phyloP scores from a whole-genome alignment of 208 protist genomes.

The Trypanosoma platydactyli region DNA sequence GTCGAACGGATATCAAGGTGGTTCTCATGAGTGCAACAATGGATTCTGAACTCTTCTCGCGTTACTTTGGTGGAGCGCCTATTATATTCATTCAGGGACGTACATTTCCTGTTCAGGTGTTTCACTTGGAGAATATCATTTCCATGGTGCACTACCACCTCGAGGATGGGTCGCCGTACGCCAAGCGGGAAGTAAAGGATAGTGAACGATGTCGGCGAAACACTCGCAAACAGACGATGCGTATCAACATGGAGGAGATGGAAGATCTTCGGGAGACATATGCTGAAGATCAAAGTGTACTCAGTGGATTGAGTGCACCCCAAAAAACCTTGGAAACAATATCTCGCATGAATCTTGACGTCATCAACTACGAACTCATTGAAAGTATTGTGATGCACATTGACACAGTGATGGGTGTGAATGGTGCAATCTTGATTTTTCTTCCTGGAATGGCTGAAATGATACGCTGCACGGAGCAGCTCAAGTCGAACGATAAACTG shows the following conservation, averaged over 20 bases:
- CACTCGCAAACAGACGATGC: conserved; percentile 62
- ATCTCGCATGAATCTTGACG: conserved; percentile 83
- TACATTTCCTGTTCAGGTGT: conserved; percentile 93
- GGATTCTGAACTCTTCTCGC: conserved; percentile 92
- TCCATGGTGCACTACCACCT: conserved; percentile 74
- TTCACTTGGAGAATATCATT: conserved; percentile 95
- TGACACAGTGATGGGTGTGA: conserved; percentile 45
- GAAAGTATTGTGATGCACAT: conserved; percentile 90
- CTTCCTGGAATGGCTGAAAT: conserved; percentile 96
- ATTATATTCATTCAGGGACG: conserved; percentile 92
- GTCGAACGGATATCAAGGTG: conserved; percentile 80
- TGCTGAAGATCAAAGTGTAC: conserved; percentile 43
- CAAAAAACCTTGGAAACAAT: conserved; percentile 63
- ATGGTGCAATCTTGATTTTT: conserved; percentile 95
- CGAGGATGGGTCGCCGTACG: conserved; percentile 83
- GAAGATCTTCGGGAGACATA: conserved; percentile 57
- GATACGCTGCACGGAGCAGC: conserved; percentile 79
- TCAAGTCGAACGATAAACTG: conserved; percentile 64
- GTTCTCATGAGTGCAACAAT: conserved; percentile 96
- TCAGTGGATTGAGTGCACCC: conserved; percentile 44
- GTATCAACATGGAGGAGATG: conserved; percentile 61
- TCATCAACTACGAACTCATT: conserved; percentile 96
- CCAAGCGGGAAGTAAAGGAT: conserved; percentile 41
- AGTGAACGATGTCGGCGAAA: conserved; percentile 58
- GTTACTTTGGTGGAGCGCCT: conserved; percentile 91